Evolutionary conservation across 257 asterid species (phyloP).

Genomic region (Solanum pimpinellifolium): DNA sequence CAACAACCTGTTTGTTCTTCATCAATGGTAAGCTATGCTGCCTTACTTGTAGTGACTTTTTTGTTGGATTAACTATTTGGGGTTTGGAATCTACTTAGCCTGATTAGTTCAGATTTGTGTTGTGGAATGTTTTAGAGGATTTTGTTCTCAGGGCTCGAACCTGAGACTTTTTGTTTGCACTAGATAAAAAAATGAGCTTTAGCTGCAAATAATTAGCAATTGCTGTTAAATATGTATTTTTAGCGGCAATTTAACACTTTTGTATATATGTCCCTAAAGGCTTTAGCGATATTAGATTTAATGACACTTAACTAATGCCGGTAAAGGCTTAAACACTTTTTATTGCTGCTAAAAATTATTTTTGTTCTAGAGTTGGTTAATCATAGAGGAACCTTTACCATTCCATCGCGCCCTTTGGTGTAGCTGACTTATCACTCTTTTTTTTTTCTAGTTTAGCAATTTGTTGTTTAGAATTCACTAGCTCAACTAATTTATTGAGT

Average conservation of each 20-base stretch:
- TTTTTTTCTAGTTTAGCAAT: not conserved
- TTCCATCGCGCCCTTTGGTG: not conserved
- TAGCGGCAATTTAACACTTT: too few relatives aligned
- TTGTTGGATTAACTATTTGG: not conserved
- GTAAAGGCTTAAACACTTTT: too few relatives aligned
- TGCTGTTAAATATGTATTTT: too few relatives aligned
- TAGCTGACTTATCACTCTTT: not conserved
- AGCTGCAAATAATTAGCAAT: too few relatives aligned
- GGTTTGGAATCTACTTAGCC: not conserved
- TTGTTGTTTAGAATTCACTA: not conserved
- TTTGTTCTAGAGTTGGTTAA: not conserved
- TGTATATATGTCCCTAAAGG: too few relatives aligned
- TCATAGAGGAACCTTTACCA: not conserved
- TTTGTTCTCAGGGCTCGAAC: not conserved
- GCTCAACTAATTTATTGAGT: not conserved
- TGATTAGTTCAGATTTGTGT: not conserved
- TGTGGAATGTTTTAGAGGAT: not conserved
- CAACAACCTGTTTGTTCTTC: slow-evolving; percentile 28
- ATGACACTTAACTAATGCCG: too few relatives aligned
- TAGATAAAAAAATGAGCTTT: too few relatives aligned
- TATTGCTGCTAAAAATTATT: too few relatives aligned
- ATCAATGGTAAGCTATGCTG: slow-evolving; percentile 38
- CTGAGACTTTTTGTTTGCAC: not conserved
- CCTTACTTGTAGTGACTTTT: not conserved
- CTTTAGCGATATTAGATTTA: too few relatives aligned